Conservation (phyloP, 345 rosid species). For the Carallia brachiata region DNA sequence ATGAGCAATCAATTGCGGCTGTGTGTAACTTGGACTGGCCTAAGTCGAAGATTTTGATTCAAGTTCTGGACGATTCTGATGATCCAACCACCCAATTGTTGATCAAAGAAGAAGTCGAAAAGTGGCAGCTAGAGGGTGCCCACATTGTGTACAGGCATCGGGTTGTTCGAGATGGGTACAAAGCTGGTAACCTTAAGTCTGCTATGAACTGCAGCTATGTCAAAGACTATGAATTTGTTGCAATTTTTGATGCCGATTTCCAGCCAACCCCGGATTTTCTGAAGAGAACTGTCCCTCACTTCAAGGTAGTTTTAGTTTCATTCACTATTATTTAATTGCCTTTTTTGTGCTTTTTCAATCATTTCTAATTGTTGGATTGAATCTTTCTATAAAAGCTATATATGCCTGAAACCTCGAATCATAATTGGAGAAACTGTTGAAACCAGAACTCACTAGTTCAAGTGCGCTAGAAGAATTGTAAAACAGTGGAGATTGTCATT, state of each 20-base stretch:
- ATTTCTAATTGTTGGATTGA: no score
- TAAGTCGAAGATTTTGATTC: slow-evolving; percentile 67
- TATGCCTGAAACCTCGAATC: neutral
- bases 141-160: slow-evolving; percentile 80
- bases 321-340: neutral
- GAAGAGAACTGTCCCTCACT: slow-evolving; percentile 78
- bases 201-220: slow-evolving; percentile 93
- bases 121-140: slow-evolving; percentile 89
- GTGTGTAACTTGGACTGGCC: slow-evolving; percentile 96
- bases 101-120: slow-evolving; percentile 81
- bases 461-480: neutral
- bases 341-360: neutral
- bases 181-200: slow-evolving; percentile 96
- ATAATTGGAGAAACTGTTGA: neutral
- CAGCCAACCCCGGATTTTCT: slow-evolving; percentile 88
- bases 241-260: slow-evolving; percentile 95
- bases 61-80: slow-evolving; percentile 87
- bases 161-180: slow-evolving; percentile 80
- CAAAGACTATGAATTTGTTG: slow-evolving; percentile 85
- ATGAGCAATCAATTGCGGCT: slow-evolving; percentile 92
- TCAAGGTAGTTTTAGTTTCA: slow-evolving; percentile 48
- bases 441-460: no score
- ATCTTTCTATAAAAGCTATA: neutral
- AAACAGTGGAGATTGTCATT: neutral
- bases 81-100: slow-evolving; percentile 64